Conservation (phyloP, 2,329 filamentous ascomycete species). For the Lasiodiplodia sp. region DNA sequence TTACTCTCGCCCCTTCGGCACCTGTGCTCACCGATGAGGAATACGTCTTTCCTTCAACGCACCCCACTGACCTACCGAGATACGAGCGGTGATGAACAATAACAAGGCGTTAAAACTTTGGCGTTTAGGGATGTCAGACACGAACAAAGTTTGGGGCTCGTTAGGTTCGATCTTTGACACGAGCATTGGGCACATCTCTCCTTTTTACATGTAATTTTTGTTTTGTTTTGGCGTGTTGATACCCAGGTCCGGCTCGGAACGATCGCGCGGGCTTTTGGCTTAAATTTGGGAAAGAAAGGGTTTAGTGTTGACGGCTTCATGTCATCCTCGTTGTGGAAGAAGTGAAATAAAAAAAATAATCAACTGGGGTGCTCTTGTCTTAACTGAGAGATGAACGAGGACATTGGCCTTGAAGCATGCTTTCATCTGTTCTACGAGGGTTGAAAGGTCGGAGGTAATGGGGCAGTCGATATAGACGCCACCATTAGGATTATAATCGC, state of each 20-base stretch:
- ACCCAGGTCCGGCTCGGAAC: conserved; percentile 25
- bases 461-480: neutral
- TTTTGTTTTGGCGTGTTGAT: conserved; percentile 23
- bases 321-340: neutral
- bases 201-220: conserved; percentile 1
- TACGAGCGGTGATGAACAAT: conserved; percentile 28
- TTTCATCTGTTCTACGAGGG: neutral
- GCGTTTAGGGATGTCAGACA: conserved; percentile 11
- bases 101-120: conserved; percentile 19
- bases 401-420: neutral
- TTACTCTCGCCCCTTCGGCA: conserved; percentile 21
- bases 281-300: conserved; percentile 6
- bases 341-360: neutral
- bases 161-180: neutral
- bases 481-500: neutral
- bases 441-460: neutral
- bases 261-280: conserved; percentile 21
- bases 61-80: conserved; percentile 24
- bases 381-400: neutral
- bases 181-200: conserved; percentile 12
- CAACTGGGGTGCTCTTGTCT: neutral
- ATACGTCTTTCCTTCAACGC: conserved; percentile 22
- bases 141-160: conserved; percentile 9
- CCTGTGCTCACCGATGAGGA: conserved; percentile 26
- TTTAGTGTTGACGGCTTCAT: conserved; percentile 12